These are phyloP conservation scores for Pleurotus citrinopileatus DNA, from an alignment of 768 basidiomycete genomes.

Conservation along the genomic window DNA sequence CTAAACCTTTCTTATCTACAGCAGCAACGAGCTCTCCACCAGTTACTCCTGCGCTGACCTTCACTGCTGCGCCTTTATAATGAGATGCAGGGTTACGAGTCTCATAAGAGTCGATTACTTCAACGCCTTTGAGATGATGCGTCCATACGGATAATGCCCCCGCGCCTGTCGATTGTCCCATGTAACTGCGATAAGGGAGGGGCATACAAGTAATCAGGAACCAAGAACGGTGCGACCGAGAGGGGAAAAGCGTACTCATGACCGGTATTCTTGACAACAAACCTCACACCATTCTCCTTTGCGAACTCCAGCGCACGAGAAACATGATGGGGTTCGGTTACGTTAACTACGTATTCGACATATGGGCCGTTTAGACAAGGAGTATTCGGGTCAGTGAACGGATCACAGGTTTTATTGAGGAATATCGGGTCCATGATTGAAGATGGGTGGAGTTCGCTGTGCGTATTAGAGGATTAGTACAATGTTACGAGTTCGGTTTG, in stretches of 20 bases:
- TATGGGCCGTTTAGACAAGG: constrained; percentile 17
- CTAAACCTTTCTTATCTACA: background rate
- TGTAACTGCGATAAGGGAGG: constrained; percentile 35
- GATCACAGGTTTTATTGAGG: constrained; percentile 20
- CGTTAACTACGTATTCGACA: constrained; percentile 15
- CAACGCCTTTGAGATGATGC: constrained; percentile 30
- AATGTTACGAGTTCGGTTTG: too few species aligned
- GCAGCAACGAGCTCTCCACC: constrained; percentile 18
- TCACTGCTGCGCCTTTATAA: constrained; percentile 18
- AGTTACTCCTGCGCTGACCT: constrained; percentile 28
- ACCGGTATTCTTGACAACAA: constrained; percentile 37
- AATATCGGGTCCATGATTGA: constrained; percentile 19
- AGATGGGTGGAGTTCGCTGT: constrained; percentile 11
- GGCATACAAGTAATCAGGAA: background rate
- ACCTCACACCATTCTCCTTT: constrained; percentile 28
- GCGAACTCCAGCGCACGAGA: constrained; percentile 34
- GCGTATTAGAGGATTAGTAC: too few species aligned
- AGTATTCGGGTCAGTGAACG: constrained; percentile 12
- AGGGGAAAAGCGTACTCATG: constrained; percentile 16
- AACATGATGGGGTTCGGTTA: background rate
- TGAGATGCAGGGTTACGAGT: background rate
- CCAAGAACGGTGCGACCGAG: too few species aligned
- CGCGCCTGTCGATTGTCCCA: constrained; percentile 41
- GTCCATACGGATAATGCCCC: constrained; percentile 40
- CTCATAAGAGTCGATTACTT: constrained; percentile 24